Percentiles rank a stretch among this genome's conserved stretches.
These are phyloP conservation scores for Rhynchosporium agropyri DNA, from an alignment of 2,329 filamentous ascomycete species.

Conservation along the genomic window DNA sequence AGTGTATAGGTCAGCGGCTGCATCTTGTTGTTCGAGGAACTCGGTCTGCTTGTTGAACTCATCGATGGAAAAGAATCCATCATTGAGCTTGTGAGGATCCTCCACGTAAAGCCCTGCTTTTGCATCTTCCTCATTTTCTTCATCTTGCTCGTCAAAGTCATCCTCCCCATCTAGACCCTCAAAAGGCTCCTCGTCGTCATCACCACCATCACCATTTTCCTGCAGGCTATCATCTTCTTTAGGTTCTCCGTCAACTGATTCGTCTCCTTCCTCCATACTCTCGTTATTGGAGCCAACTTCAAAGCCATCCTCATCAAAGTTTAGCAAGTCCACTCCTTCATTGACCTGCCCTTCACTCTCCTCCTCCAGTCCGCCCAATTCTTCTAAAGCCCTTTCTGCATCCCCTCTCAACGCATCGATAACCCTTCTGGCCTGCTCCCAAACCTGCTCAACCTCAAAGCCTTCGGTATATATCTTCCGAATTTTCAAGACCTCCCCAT, in stretches of 20 bases:
- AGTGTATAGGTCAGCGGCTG: constrained; percentile 72
- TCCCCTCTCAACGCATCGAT: constrained; percentile 65
- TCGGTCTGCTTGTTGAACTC: constrained; percentile 95
- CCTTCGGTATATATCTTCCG: constrained; percentile 84
- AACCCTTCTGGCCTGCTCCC: constrained; percentile 88
- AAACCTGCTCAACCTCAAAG: constrained; percentile 86
- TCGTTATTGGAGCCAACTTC: constrained; percentile 43
- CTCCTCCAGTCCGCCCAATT: constrained; percentile 37
- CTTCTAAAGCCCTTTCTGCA: constrained; percentile 51
- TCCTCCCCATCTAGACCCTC: constrained; percentile 45
- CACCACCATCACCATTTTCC: constrained; percentile 1
- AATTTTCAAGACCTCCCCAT: constrained; percentile 66
- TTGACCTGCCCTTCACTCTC: constrained; percentile 41
- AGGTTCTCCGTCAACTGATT: constrained; percentile 33
- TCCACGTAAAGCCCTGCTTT: constrained; percentile 60
- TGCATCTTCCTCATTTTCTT: constrained; percentile 53
- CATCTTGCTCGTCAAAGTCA: constrained; percentile 44
- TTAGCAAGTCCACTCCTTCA: constrained; percentile 42
- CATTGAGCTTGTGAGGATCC: constrained; percentile 86
- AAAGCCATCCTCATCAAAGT: constrained; percentile 47
- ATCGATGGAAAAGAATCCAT: constrained; percentile 97
- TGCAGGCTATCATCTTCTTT: constrained; percentile 42
- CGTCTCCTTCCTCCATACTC: constrained; percentile 39
- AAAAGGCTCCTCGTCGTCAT: constrained; percentile 43
- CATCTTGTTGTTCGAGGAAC: constrained; percentile 84